Conservation (phyloP, 345 rosid genomes). For the Dipteronia dyeriana region DNA sequence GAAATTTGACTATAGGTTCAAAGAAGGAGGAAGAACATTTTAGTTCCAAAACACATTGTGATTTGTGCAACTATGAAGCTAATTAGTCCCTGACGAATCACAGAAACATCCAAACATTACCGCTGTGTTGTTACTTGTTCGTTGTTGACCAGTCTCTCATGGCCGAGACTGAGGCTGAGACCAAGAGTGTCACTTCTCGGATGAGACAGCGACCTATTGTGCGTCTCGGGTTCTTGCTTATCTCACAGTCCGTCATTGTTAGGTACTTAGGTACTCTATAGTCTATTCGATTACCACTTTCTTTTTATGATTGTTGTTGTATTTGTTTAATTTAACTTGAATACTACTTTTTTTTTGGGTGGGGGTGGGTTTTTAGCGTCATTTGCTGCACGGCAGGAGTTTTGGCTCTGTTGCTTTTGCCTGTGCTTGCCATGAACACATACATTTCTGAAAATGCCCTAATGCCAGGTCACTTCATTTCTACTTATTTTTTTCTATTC, state of each 20-base stretch:
- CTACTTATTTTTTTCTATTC: not conserved
- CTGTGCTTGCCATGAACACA: conserved; percentile 90
- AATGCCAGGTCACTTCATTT: conserved; percentile 76
- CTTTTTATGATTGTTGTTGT: not conserved
- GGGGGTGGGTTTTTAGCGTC: conserved; percentile 46
- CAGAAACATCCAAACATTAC: not conserved
- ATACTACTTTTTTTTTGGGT: conserved; percentile 6
- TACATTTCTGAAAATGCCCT: conserved; percentile 97
- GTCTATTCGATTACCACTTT: not conserved
- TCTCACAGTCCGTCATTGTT: conserved; percentile 67
- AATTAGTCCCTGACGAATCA: not conserved
- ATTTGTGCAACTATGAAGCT: not conserved
- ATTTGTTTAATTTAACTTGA: conserved; percentile 2
- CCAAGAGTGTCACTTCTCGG: conserved; percentile 25
- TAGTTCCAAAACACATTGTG: too few relatives aligned
- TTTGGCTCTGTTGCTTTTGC: conserved; percentile 68
- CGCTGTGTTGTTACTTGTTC: not conserved
- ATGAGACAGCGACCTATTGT: conserved; percentile 73
- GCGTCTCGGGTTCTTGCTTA: conserved; percentile 73
- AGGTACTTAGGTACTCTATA: conserved; percentile 71
- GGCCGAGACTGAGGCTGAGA: conserved; percentile 29
- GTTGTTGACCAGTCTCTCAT: not conserved
- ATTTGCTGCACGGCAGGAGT: conserved; percentile 75
- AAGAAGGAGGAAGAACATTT: not conserved
- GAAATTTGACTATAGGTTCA: not conserved